Evolutionary conservation across 257 asterid species (phyloP).

Genomic region (Eucommia ulmoides): DNA sequence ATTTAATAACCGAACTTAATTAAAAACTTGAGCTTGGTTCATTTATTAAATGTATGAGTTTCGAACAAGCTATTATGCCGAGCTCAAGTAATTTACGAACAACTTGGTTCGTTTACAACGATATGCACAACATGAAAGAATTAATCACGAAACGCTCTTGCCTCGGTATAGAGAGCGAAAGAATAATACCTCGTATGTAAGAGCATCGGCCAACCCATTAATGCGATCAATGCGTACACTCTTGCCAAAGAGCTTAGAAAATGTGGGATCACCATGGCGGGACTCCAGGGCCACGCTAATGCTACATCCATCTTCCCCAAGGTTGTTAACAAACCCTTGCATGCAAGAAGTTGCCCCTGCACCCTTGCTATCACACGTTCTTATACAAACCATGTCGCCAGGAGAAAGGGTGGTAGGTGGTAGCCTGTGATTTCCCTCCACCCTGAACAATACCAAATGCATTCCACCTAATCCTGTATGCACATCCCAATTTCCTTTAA

Average conservation of each 20-base stretch:
- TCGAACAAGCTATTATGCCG: too few species aligned
- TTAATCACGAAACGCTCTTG: too few species aligned
- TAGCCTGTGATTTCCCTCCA: constrained; percentile 77
- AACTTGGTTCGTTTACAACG: too few species aligned
- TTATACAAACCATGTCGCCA: constrained; percentile 97
- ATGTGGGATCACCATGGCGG: constrained; percentile 87
- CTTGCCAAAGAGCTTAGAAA: constrained; percentile 83
- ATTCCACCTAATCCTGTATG: constrained; percentile 87
- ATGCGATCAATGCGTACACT: constrained; percentile 88
- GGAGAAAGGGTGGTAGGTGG: constrained; percentile 97
- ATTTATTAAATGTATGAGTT: too few species aligned
- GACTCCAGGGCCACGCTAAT: constrained; percentile 88
- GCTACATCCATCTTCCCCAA: constrained; percentile 93
- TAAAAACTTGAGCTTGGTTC: too few species aligned
- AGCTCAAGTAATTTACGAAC: too few species aligned
- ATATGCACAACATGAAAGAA: too few species aligned
- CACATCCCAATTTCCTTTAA: constrained; percentile 9
- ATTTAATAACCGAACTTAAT: too few species aligned
- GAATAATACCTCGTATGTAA: constrained; percentile 76
- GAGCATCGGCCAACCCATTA: constrained; percentile 92
- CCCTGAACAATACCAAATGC: constrained; percentile 88
- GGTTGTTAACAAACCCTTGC: constrained; percentile 83
- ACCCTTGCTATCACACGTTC: constrained; percentile 80
- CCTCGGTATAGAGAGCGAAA: too few species aligned
- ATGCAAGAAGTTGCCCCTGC: constrained; percentile 87